phyloP scores from a whole-genome alignment of 257 asterid genomes.

The Solanum virginianum region DNA sequence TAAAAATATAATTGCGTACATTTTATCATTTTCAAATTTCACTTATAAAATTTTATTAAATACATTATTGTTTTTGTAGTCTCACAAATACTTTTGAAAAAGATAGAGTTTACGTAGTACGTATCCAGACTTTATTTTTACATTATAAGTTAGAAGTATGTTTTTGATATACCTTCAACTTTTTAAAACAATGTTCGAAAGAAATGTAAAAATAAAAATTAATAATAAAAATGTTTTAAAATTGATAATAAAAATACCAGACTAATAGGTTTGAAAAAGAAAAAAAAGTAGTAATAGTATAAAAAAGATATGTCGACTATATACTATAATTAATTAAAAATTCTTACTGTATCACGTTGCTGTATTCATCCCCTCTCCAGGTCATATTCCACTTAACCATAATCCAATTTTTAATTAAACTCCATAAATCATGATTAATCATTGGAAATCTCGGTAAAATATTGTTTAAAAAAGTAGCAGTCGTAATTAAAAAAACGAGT shows the following conservation, averaged over 20 bases:
- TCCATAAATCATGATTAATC: neutral
- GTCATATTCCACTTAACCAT: neutral
- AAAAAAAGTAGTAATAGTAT: neutral
- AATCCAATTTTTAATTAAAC: neutral
- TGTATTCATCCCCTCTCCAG: neutral
- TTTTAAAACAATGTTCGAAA: neutral
- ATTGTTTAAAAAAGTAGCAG: neutral
- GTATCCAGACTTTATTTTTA: neutral
- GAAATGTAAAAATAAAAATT: neutral
- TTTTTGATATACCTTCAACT: fast-evolving
- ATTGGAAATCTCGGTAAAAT: neutral
- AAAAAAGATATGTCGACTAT: neutral
- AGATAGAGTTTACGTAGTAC: neutral
- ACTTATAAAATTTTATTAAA: neutral
- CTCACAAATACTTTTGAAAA: neutral
- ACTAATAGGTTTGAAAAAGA: neutral
- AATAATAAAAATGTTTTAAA: neutral
- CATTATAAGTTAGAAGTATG: neutral
- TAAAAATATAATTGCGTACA: neutral
- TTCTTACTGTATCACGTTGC: neutral
- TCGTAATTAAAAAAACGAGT: neutral
- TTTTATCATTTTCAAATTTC: neutral
- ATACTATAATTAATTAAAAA: neutral
- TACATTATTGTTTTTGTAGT: neutral
- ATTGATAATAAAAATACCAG: neutral